Evolutionary conservation across 2,329 filamentous ascomycete genomes (phyloP).

Genomic region (Penicillium frequentans): DNA sequence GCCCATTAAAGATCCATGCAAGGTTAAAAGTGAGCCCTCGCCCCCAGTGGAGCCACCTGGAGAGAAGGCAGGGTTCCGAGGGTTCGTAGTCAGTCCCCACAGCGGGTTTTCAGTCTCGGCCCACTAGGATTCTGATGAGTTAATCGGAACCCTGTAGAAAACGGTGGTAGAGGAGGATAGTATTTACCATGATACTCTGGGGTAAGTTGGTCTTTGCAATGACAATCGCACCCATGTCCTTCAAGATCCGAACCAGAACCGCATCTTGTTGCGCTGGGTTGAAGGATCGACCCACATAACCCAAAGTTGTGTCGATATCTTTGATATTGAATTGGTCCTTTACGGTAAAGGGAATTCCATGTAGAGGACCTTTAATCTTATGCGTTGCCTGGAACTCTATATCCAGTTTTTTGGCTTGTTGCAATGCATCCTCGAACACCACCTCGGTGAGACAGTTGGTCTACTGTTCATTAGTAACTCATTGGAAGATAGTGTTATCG

Average conservation of each 20-base stretch:
- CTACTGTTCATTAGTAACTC: constrained; percentile 12
- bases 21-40: constrained; percentile 42
- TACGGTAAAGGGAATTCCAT: constrained; percentile 56
- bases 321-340: constrained; percentile 65
- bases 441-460: constrained; percentile 41
- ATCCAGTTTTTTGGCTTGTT: constrained; percentile 33
- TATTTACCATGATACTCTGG: constrained; percentile 53
- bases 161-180: background rate
- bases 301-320: constrained; percentile 58
- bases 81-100: constrained; percentile 52
- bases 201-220: constrained; percentile 55
- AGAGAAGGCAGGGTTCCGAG: constrained; percentile 44
- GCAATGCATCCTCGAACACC: constrained; percentile 35
- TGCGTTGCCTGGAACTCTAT: constrained; percentile 28
- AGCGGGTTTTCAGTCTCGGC: constrained; percentile 56
- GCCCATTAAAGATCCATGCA: constrained; percentile 47
- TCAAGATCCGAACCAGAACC: constrained; percentile 51
- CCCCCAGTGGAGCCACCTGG: constrained; percentile 52
- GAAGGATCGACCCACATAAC: constrained; percentile 56
- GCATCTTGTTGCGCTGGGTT: constrained; percentile 52
- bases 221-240: constrained; percentile 52
- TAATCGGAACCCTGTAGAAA: background rate
- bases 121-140: constrained; percentile 40
- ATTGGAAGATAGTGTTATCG: background rate
- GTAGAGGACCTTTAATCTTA: constrained; percentile 50